Evolutionary conservation across 345 rosid genomes (phyloP), one percentile per base, ranked within the genome.

Genomic region (Brassica juncea): DNA sequence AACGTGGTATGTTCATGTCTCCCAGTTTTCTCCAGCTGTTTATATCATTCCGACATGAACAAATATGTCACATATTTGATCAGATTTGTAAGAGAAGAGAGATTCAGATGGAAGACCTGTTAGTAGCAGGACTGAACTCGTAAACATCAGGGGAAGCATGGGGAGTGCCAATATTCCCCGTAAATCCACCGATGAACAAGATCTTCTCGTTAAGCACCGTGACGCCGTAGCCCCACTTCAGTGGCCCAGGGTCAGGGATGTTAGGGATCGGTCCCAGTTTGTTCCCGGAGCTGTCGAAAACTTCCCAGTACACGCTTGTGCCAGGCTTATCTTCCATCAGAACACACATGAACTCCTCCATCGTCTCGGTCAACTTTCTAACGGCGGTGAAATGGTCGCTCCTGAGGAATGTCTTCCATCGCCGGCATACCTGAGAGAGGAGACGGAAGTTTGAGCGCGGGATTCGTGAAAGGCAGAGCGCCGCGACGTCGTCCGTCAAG

Each of bases 221-320:
- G 49, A 89, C 84, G 64, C 92, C 97, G 58, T 87, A 94, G 10
- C 91, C 94, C 35, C 83, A 83, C 85, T 84, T 94, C 44, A 57
- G 37, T 0, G 88, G 87, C 30, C 97, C 90, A 27, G 97, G 97
- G 90, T 91, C 89, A 10, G 14, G 47, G 39, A 35, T 35, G 0
- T 85, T 85, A 25, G 97, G 93, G 72, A 92, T 92, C 49, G 25
- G 76, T 66, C 77, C 81, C 34, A 79, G 76, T 66, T 81, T 88
- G 78, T 83, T 79, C 54, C 99, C 99, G 0, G 63, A 63, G 80
- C 75, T 19, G 76, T 91, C 94, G 32, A 89, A 82, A 61, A 90
- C 93, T 85, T 89, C 94, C 99, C 99, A 94, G 32, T 80, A 94
- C 78, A 88, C 88, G 80, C 85, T 89, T 85, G 88, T 90, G 74